Evolutionary conservation across 768 basidiomycete species (phyloP), one percentile per base, ranked within the genome.

Genomic region (Amanita fuliginea): DNA sequence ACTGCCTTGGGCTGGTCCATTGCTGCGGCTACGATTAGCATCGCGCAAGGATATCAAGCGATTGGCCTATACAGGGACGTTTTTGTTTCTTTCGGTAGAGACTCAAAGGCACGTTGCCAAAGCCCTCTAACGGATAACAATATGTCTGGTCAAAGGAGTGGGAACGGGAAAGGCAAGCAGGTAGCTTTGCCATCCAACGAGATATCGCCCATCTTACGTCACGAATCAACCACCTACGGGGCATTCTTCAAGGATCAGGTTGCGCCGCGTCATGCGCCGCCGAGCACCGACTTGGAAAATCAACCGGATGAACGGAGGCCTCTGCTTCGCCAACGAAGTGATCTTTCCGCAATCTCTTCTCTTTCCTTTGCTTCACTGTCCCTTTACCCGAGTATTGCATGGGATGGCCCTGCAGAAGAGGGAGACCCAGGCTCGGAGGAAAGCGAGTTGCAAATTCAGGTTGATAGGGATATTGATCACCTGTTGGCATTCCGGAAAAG

Each of bases 1-100:
- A 65, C 86, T 33, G 81, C 83, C 2, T 67, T 90, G 2, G 83
- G 84, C 0, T 87, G 82, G 81, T 82, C 84, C 10, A 64, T 75
- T 6, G 81, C 79, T 3, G 88, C 87, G 55, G 81, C 81, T 4
- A 54, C 74, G 18, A 77, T 79, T 1, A 76, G 78, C 4, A 71
- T 89, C 46, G 66, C 68, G 47, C 87, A 89, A 60, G 85, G 84
- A 7, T 91, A 86, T 58, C 75, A 75, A 42, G 76, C 77, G 24
- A 72, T 90, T 36, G 64, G 68, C 10, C 65, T 84, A 6, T 91
- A 90, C 62, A 71, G 74, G 42, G 81, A 83, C 58, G 81, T 83
- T 0, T 75, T 87, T 55, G 76, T 86, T 14, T 42, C 51, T 13
- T 21, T 35, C 11, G 30, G 6, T 16, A n/a, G 19, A 26, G 16